Evolutionary conservation across 306 rosid species (phyloP).

Genomic region (Adenanthera pavonina): DNA sequence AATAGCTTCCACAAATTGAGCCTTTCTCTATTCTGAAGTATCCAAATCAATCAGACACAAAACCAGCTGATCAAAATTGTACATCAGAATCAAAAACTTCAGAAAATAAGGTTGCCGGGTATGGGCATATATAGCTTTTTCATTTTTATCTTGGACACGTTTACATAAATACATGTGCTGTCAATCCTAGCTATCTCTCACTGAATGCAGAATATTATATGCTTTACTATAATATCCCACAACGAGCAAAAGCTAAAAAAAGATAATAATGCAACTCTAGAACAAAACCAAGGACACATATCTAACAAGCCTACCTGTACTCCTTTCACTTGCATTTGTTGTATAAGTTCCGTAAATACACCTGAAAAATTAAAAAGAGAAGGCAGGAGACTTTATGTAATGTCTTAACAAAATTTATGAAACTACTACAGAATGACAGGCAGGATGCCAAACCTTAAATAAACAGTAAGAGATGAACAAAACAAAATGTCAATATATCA

Average conservation of each 20-base stretch:
- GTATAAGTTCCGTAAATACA: slow-evolving; percentile 95
- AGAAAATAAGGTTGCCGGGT: neutral
- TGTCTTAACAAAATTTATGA: slow-evolving; percentile 1
- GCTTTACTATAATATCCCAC: neutral
- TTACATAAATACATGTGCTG: neutral
- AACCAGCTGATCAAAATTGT: neutral
- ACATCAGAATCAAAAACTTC: neutral
- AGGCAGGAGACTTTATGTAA: slow-evolving; percentile 35
- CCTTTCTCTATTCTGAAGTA: neutral
- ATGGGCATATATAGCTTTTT: neutral
- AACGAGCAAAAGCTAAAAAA: neutral
- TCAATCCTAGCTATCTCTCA: neutral
- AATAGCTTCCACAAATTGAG: neutral
- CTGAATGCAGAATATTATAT: neutral
- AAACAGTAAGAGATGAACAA: neutral
- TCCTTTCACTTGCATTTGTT: slow-evolving; percentile 99
- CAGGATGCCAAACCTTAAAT: neutral
- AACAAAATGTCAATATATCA: neutral
- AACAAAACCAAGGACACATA: neutral
- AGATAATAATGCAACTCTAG: neutral
- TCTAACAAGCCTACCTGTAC: slow-evolving; percentile 71
- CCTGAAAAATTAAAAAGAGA: slow-evolving; percentile 56
- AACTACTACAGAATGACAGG: slow-evolving; percentile 5
- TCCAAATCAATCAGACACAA: neutral
- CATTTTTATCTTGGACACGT: neutral